phyloP scores from a whole-genome alignment of 1,284 basidiomycete genomes.

The Pterulicium gracile region DNA sequence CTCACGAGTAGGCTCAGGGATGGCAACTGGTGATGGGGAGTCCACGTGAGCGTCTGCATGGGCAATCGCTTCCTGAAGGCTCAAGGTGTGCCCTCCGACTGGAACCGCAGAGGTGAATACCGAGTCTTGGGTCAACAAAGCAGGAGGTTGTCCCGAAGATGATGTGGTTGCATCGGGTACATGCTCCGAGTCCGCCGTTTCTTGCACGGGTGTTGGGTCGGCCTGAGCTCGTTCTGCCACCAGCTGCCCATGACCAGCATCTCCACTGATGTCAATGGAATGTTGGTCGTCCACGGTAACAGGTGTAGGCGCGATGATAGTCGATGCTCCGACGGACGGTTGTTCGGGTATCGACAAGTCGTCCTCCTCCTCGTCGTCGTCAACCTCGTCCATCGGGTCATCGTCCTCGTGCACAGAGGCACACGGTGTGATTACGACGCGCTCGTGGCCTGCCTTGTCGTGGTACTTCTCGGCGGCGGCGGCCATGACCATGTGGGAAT shows the following conservation, averaged over 20 bases:
- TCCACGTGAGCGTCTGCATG: too few species aligned
- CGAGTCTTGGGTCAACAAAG: too few species aligned
- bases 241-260: background rate
- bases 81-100: too few species aligned
- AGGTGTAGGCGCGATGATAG: background rate
- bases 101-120: background rate
- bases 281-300: background rate
- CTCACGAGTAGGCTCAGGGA: too few species aligned
- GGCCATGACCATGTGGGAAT: background rate
- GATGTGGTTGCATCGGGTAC: background rate
- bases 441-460: background rate
- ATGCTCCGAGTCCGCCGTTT: background rate
- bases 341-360: background rate
- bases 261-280: background rate
- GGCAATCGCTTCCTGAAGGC: too few species aligned
- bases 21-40: too few species aligned
- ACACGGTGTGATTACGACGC: conserved; percentile 1
- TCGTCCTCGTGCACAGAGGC: background rate
- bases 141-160: conserved; percentile 4
- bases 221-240: background rate
- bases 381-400: background rate
- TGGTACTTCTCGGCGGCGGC: background rate
- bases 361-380: conserved; percentile 1
- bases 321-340: background rate
- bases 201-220: background rate